Percentiles rank a stretch among this genome's conserved stretches.
These are phyloP conservation scores for Dryadomyces sulphureus DNA, from an alignment of 2,329 filamentous ascomycete genomes.

Conservation along the genomic window DNA sequence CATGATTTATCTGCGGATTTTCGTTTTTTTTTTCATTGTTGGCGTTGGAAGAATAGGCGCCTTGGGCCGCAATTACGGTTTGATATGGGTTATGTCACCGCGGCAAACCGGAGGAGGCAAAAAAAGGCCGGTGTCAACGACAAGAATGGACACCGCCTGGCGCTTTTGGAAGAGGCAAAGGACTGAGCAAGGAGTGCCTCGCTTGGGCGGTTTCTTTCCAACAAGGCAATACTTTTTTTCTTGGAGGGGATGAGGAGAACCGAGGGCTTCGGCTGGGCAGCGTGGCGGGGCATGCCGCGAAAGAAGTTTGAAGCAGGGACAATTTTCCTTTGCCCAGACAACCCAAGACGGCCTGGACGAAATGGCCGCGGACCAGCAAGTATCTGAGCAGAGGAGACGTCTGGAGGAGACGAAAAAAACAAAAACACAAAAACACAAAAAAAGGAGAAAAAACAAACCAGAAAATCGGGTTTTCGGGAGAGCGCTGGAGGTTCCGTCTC, in stretches of 20 bases:
- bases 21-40: not conserved
- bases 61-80: not conserved
- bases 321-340: not conserved
- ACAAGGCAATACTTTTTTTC: no score
- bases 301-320: no score
- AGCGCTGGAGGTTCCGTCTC: not conserved
- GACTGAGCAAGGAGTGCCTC: no score
- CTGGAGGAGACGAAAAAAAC: not conserved
- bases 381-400: not conserved
- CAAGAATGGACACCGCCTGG: not conserved
- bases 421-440: not conserved
- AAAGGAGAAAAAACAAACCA: not conserved
- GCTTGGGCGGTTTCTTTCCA: no score
- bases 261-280: no score
- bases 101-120: not conserved
- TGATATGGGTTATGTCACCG: not conserved
- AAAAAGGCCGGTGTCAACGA: not conserved
- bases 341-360: not conserved
- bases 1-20: not conserved
- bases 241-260: no score
- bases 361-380: not conserved
- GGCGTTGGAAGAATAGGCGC: conserved; percentile 5
- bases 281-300: no score
- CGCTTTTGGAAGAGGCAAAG: not conserved
- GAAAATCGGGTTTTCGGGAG: not conserved